phyloP scores from a whole-genome alignment of 805 yeast genomes.

The Starmerella sp. region DNA sequence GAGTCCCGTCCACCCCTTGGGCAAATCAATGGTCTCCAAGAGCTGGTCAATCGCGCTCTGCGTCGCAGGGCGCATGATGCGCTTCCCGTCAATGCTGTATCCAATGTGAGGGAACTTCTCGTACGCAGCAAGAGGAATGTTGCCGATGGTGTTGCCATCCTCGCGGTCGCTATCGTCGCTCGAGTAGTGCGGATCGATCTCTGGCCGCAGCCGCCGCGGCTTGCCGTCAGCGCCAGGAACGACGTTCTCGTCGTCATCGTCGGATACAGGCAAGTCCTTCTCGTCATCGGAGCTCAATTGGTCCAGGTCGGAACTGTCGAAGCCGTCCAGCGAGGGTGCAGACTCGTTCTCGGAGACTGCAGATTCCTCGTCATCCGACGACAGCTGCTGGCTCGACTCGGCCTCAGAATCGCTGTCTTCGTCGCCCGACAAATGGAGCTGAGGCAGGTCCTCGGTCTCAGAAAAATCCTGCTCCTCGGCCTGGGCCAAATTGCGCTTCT shows the following conservation, averaged over 20 bases:
- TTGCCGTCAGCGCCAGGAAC: constrained; percentile 53
- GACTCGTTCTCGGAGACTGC: constrained; percentile 5
- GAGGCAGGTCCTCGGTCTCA: constrained; percentile 12
- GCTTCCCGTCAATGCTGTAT: constrained; percentile 90
- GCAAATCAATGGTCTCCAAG: constrained; percentile 81
- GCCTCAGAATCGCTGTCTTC: constrained; percentile 7
- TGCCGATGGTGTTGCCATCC: constrained; percentile 82
- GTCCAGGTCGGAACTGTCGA: constrained; percentile 21
- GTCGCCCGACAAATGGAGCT: constrained; percentile 8
- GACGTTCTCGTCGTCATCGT: constrained; percentile 26
- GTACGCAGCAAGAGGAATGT: constrained; percentile 83
- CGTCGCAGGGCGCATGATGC: constrained; percentile 97
- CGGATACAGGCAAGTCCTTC: constrained; percentile 29
- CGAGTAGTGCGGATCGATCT: constrained; percentile 88
- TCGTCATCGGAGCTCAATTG: constrained; percentile 29
- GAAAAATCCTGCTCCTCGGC: constrained; percentile 1
- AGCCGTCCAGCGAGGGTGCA: constrained; percentile 16
- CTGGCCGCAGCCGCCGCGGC: constrained; percentile 70
- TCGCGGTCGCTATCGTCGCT: constrained; percentile 81
- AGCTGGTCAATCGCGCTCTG: constrained; percentile 89
- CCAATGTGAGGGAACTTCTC: constrained; percentile 97
- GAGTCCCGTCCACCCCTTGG: constrained; percentile 98
- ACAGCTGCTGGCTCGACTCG: constrained; percentile 1
- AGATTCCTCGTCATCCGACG: not conserved
- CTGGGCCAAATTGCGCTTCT: constrained; percentile 10